Evolutionary conservation across 1,139 yeast genomes (phyloP), one percentile per base, ranked within the genome.

Genomic region (Candida freyschussii): DNA sequence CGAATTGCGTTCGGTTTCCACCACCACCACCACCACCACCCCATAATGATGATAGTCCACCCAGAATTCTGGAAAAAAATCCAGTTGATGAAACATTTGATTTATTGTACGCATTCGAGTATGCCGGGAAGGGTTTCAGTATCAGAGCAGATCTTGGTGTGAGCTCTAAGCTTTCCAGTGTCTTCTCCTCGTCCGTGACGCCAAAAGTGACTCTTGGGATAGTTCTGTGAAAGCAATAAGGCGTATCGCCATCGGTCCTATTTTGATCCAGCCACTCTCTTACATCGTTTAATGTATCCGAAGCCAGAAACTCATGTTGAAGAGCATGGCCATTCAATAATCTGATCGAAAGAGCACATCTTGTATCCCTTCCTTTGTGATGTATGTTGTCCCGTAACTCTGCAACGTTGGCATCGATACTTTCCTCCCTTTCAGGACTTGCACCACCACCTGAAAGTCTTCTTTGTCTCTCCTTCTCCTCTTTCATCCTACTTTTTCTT

Each of bases 91-190:
- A 21, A 6, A 32, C 11, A 12, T 27, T 28, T 2, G 33, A 12
- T 4, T 24, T 17, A 9, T 16, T 31, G 29, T 57, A 57, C 2
- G 66, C 65, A 13, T 43, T 45, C 1, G 57, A 33, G 27, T 45
- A 52, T 18, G 53, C 52, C 15, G 40, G 33, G 12, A 52, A 54
- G 0, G 85, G 84, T 47, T 78, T 77, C 40, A 82, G 60, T 23
- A 78, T 73, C 29, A 82, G 56, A 0, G 79, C 83, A 11, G 86
- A 75, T 33, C 89, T 63, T 2, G 93, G 91, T 11, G 68, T 59
- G 36, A 82, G 60, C 7, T 67, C 73, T 30, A 82, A 60, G 5
- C 62, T 66, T 16, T 47, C 51, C 27, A 82, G 60, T 4, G 72
- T 55, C 31, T 52, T 52, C 35, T 65, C 62, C 48, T 80, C 87